These are phyloP conservation scores for Ceratocystiopsis sp. DNA, from an alignment of 2,329 filamentous ascomycete species.

Conservation along the genomic window DNA sequence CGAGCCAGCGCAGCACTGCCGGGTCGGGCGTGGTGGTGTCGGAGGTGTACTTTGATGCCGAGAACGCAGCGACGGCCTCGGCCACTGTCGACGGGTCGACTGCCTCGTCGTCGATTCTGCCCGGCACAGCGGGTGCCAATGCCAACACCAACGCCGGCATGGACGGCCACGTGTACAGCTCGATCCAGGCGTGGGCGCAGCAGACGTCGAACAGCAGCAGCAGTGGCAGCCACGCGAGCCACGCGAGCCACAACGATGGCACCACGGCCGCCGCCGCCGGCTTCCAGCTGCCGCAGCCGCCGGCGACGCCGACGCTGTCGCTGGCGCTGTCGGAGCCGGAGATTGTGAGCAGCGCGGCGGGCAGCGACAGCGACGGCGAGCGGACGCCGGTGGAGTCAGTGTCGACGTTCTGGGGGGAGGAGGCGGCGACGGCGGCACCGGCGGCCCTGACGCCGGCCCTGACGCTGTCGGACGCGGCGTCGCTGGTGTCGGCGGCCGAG, in stretches of 20 bases:
- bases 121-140: conserved; percentile 18
- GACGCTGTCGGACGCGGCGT: conserved; percentile 19
- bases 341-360: conserved; percentile 20
- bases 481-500: conserved; percentile 20
- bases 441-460: background rate
- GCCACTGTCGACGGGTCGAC: no score
- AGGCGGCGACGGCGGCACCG: conserved; percentile 21
- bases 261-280: conserved; percentile 17
- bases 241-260: no score
- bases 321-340: conserved; percentile 34
- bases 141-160: conserved; percentile 25
- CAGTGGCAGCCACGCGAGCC: no score
- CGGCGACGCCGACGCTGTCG: conserved; percentile 25
- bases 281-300: conserved; percentile 42
- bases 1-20: background rate
- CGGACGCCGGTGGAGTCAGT: conserved; percentile 42
- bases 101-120: no score
- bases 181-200: conserved; percentile 49
- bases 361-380: conserved; percentile 25
- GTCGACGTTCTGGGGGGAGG: conserved; percentile 29
- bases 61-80: background rate
- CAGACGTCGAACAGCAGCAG: conserved; percentile 16
- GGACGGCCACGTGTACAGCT: conserved; percentile 33
- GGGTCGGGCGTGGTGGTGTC: background rate
- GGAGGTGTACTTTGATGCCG: conserved; percentile 10